phyloP scores from a whole-genome alignment of 2,329 filamentous ascomycete genomes.

The Cladophialophora psammophila region DNA sequence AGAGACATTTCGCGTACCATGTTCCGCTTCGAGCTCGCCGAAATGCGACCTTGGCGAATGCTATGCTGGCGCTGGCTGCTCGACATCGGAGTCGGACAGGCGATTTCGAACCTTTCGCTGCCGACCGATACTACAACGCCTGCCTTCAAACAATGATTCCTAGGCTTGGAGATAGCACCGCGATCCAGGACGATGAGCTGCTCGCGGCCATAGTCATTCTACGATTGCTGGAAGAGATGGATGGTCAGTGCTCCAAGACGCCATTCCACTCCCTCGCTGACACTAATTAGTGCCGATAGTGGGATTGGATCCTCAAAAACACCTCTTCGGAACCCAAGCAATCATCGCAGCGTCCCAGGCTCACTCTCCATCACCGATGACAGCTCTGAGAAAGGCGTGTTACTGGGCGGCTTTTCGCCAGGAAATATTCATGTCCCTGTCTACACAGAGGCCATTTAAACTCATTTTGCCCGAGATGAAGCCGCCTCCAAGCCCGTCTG shows the following conservation, averaged over 20 bases:
- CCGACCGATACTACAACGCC: slow-evolving; percentile 20
- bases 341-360: slow-evolving; percentile 18
- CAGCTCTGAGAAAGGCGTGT: slow-evolving; percentile 19
- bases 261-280: neutral
- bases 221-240: slow-evolving; percentile 41
- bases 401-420: slow-evolving; percentile 24
- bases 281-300: slow-evolving; percentile 9
- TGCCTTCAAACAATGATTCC: slow-evolving; percentile 25
- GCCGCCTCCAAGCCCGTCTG: neutral
- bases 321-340: slow-evolving; percentile 22
- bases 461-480: slow-evolving; percentile 15
- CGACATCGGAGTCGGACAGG: slow-evolving; percentile 12
- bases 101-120: slow-evolving; percentile 11
- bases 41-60: slow-evolving; percentile 15
- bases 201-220: slow-evolving; percentile 42
- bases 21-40: slow-evolving; percentile 11
- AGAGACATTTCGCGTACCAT: slow-evolving; percentile 19
- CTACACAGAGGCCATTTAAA: slow-evolving; percentile 20
- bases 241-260: slow-evolving; percentile 32
- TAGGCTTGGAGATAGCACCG: slow-evolving; percentile 15
- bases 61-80: slow-evolving; percentile 20
- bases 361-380: slow-evolving; percentile 12
- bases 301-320: slow-evolving; percentile 20
- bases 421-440: slow-evolving; percentile 24
- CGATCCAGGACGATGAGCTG: slow-evolving; percentile 35